These are phyloP conservation scores for Helichrysum umbraculigerum DNA, from an alignment of 129 eudicot genomes.

Conservation along the genomic window DNA sequence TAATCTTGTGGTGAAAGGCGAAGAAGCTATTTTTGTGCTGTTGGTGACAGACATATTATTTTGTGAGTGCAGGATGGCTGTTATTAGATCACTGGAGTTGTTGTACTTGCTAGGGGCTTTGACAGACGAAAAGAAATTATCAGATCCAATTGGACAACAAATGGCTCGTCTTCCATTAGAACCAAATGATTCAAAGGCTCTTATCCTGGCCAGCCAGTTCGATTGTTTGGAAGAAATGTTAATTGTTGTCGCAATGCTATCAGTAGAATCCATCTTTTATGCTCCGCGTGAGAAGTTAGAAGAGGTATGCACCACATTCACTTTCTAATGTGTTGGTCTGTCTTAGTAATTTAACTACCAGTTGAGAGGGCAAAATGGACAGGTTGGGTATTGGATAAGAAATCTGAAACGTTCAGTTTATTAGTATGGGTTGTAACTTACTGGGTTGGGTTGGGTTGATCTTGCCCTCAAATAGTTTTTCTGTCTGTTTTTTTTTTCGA, in stretches of 20 bases:
- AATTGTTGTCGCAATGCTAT: slow-evolving; percentile 88
- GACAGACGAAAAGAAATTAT: slow-evolving; percentile 68
- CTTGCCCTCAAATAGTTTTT: neutral
- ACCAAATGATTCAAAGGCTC: slow-evolving; percentile 84
- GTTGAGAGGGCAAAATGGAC: neutral
- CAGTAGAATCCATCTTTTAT: slow-evolving; percentile 91
- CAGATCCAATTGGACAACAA: slow-evolving; percentile 88
- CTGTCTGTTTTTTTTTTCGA: no score
- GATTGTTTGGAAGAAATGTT: slow-evolving; percentile 93
- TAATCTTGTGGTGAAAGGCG: neutral
- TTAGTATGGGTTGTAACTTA: neutral
- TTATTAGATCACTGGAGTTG: slow-evolving; percentile 73
- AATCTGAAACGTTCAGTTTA: neutral
- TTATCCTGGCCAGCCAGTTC: slow-evolving; percentile 75
- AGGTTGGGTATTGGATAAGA: neutral
- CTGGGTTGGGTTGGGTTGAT: neutral
- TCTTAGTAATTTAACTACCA: neutral
- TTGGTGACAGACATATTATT: neutral
- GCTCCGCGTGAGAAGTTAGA: slow-evolving; percentile 89
- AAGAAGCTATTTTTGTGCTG: neutral
- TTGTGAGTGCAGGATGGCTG: slow-evolving; percentile 58
- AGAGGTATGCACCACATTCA: slow-evolving; percentile 53
- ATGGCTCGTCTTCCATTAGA: slow-evolving; percentile 91
- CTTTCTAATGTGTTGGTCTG: neutral
- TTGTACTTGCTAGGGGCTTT: slow-evolving; percentile 80